These are phyloP conservation scores for Diaporthe batatas DNA, from an alignment of 2,329 filamentous ascomycete species.

Conservation along the genomic window DNA sequence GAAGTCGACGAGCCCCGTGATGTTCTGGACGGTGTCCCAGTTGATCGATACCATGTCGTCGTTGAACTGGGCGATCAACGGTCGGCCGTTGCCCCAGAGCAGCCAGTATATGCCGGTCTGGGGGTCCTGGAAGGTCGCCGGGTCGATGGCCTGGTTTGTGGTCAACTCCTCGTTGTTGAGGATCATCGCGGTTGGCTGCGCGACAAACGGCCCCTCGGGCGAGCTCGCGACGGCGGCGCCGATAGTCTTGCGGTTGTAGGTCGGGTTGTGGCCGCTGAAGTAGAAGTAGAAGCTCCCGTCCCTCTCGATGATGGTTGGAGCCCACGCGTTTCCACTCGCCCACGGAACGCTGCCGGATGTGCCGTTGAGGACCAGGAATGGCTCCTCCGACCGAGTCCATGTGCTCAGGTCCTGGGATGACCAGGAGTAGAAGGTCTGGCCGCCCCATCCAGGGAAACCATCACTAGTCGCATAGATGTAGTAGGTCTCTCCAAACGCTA, in stretches of 20 bases:
- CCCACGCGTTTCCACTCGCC: constrained; percentile 77
- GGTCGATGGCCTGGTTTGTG: constrained; percentile 67
- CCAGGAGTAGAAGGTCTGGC: constrained; percentile 61
- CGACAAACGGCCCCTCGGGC: constrained; percentile 71
- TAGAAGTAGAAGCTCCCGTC: constrained; percentile 75
- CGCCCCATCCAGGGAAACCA: constrained; percentile 59
- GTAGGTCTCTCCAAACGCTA: constrained; percentile 57
- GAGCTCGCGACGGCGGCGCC: constrained; percentile 69
- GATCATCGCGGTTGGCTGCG: constrained; percentile 66
- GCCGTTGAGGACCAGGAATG: constrained; percentile 61
- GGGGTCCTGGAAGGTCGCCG: constrained; percentile 72
- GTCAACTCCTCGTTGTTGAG: constrained; percentile 62
- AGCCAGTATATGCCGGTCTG: constrained; percentile 69
- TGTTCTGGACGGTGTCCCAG: constrained; percentile 49
- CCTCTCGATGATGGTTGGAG: constrained; percentile 71
- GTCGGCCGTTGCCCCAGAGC: constrained; percentile 69
- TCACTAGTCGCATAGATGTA: constrained; percentile 64
- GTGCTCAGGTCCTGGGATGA: constrained; percentile 57
- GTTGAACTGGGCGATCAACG: constrained; percentile 57
- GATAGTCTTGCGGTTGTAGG: constrained; percentile 69
- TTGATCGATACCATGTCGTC: constrained; percentile 62
- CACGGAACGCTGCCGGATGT: constrained; percentile 69
- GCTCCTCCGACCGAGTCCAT: constrained; percentile 54
- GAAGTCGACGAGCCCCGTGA: constrained; percentile 57
- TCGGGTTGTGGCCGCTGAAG: constrained; percentile 67